Evolutionary conservation across 1,284 basidiomycete species (phyloP), one percentile per base, ranked within the genome.

Genomic region (Puccinia polysora): DNA sequence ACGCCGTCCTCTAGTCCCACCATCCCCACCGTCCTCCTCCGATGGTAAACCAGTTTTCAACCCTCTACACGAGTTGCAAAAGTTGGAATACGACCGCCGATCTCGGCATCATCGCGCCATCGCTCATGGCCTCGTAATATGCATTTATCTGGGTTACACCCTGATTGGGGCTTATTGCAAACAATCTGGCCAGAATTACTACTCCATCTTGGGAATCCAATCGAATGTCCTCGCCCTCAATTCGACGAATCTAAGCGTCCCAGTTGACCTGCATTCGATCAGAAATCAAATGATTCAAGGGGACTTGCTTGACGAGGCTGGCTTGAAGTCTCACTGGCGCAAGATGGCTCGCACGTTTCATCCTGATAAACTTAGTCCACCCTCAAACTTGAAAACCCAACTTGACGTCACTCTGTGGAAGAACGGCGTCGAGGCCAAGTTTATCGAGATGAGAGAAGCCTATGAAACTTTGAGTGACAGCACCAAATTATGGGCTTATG

Each of bases 331-430:
- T 7, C 65, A 69, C 28, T 69, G 65, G 65, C 52, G 65, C 23
- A 59, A 56, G 34, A 20, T 69, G 5, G 65, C 65, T 28, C 52
- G 38, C 49, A 32, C 55, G 8, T 69, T 59, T 50, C 65, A 69
- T 58, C 65, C 65, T n/a, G 65, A 69, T 23, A 69, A 69, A 56
- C 45, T 59, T 15, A 69, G 50, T 45, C 55, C 53, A 36, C 65
- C 65, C 25, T 23, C 49, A 8, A 40, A 36, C 18, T 28, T 67
- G 45, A 40, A 25, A 38, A 56, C 36, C 28, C 55, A 69, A 50
- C 20, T 8, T n/a, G 55, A 58, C n/a, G 32, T 49, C 23, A 15
- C 43, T 25, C 25, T 32, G 20, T 67, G 65, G 64, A 65, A 65
- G 14, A 40, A 12, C 50, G n/a, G 53, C 8, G 49, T 65, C 4